Evolutionary conservation across 2,329 filamentous ascomycete species (phyloP), one percentile per base, ranked within the genome.

Genomic region (Apiospora aurea): DNA sequence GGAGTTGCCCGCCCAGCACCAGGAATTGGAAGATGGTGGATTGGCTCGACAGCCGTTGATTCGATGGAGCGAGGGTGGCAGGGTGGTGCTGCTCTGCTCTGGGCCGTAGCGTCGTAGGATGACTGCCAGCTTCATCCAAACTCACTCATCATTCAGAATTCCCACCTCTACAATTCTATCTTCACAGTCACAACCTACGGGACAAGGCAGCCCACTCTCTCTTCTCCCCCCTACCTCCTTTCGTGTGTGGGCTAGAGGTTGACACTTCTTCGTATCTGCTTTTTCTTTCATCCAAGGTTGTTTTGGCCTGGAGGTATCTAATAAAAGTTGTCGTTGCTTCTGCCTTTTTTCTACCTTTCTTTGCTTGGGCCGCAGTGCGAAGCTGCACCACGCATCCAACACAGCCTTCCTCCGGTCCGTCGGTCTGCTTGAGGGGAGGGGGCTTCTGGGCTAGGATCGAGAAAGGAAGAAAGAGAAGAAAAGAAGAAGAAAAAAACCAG

Each of bases 211-310:
- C 67, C 67, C 67, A 69, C 66, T 61, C 67, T 67, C 69, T 51
- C 47, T 46, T 69, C 53, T 64, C 71, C 68, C 69, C 69, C 67
- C 49, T 64, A 64, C 57, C 57, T 64, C 57, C 57, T 41, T 41
- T 64, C 34, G 29, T 64, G 57, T 64, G 49, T 69, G 57, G 69
- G 61, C 68, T 67, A 57, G 71, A 71, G 69, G 71, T 71, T 57
- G 53, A 69, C 66, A 51, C 70, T 51, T 69, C 21, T 49, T 34
- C 18, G 57, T 64, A 64, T 64, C 67, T 69, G 67, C 44, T 49
- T 69, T 68, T 34, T 69, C 44, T 24, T 69, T 49, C 47, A 34
- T 69, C 67, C 67, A 69, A 34, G 44, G 10, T 49, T 46, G 44
- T 46, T 49, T 21, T 38, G 18, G 34, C 44, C 49, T 51, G 69